Percentiles rank a stretch among this genome's conserved stretches.
Conservation (phyloP, 2,329 filamentous ascomycete species). For the Dothidotthia symphoricarpi region DNA sequence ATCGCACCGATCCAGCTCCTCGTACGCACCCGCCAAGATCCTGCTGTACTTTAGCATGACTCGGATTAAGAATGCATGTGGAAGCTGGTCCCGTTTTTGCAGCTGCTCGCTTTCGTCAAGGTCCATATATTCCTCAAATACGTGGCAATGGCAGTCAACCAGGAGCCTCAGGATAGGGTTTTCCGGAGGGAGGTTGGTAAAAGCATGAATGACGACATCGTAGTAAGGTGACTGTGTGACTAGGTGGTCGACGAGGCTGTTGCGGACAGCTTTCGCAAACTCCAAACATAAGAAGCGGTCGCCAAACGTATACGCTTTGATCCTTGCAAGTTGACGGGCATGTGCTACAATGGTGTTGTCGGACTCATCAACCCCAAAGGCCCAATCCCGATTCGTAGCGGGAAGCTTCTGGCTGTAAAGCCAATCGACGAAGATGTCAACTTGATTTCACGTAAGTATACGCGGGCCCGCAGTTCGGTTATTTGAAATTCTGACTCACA, state of each 20-base stretch:
- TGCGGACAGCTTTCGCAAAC: background rate
- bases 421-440: slow-evolving; percentile 18
- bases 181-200: slow-evolving; percentile 4
- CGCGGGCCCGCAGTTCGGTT: background rate
- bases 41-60: slow-evolving; percentile 4
- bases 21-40: background rate
- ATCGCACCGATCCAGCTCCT: slow-evolving; percentile 3
- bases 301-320: slow-evolving; percentile 5
- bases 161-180: slow-evolving; percentile 7
- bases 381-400: too few relatives aligned
- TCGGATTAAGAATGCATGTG: slow-evolving; percentile 4
- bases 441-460: background rate
- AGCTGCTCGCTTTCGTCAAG: background rate
- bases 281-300: slow-evolving; percentile 3
- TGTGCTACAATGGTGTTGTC: background rate
- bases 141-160: slow-evolving; percentile 8
- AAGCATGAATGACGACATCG: slow-evolving; percentile 7
- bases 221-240: background rate
- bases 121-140: background rate
- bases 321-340: background rate
- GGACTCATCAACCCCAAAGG: too few relatives aligned
- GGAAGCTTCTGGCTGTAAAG: slow-evolving; percentile 8
- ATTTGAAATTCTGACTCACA: slow-evolving; percentile 5
- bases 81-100: background rate
- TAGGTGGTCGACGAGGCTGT: background rate